These are phyloP conservation scores for Zasmidium cellare DNA, from an alignment of 2,329 filamentous ascomycete genomes.

Conservation along the genomic window DNA sequence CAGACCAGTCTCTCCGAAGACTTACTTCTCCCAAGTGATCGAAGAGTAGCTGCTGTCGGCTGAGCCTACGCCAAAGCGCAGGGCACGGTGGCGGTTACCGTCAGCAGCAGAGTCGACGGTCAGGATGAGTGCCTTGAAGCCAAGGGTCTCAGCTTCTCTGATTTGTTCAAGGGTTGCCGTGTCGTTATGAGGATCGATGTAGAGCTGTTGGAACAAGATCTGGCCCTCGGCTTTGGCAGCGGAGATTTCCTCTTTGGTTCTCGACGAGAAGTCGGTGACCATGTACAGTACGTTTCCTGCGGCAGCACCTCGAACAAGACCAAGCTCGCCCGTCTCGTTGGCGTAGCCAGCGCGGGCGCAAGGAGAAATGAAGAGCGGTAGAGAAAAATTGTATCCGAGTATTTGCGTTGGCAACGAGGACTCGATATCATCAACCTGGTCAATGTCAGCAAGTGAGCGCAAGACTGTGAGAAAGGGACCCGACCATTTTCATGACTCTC, in stretches of 20 bases:
- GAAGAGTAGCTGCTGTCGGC: conserved; percentile 57
- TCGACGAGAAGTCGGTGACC: conserved; percentile 37
- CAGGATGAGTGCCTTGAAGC: conserved; percentile 41
- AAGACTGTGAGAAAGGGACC: not conserved
- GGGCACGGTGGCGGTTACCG: conserved; percentile 57
- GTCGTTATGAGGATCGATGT: conserved; percentile 34
- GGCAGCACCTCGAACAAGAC: conserved; percentile 51
- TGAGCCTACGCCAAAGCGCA: conserved; percentile 64
- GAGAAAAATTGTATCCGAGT: conserved; percentile 77
- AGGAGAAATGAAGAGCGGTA: conserved; percentile 92
- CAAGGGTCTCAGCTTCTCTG: conserved; percentile 39
- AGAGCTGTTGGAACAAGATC: conserved; percentile 43
- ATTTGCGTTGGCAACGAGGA: conserved; percentile 65
- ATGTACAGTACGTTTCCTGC: conserved; percentile 54
- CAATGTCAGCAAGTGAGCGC: not conserved
- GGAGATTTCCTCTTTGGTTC: conserved; percentile 35
- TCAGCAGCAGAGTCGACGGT: conserved; percentile 48
- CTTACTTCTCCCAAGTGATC: conserved; percentile 78
- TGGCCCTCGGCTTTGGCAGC: conserved; percentile 31
- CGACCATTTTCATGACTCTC: conserved; percentile 23
- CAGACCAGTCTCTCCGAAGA: too few species aligned
- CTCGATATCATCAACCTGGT: conserved; percentile 21
- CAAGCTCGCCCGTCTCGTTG: conserved; percentile 44
- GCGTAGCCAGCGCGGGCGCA: conserved; percentile 92
- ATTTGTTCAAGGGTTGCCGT: conserved; percentile 33